These are phyloP conservation scores for Cryptosporidium ryanae DNA, from an alignment of 169 alveolate genomes.

Conservation along the genomic window DNA sequence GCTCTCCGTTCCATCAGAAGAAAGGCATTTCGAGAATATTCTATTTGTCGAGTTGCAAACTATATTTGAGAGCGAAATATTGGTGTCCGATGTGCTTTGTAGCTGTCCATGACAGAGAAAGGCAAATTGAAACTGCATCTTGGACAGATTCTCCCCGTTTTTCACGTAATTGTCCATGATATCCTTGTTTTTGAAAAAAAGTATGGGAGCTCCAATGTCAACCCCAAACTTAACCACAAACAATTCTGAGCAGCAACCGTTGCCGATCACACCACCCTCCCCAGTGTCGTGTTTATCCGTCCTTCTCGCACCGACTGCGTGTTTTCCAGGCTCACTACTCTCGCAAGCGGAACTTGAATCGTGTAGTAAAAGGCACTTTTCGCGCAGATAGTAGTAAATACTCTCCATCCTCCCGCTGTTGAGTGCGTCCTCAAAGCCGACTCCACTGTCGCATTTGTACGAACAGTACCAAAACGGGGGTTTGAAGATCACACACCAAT, in stretches of 20 bases:
- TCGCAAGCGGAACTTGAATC: neutral
- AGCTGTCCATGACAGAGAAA: constrained; percentile 60
- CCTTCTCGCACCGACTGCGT: too few relatives aligned
- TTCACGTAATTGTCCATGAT: neutral
- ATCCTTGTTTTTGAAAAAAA: constrained; percentile 9
- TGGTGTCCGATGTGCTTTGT: constrained; percentile 15
- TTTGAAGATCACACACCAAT: constrained; percentile 7
- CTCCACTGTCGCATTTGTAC: neutral
- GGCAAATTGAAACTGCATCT: constrained; percentile 18
- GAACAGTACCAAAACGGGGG: constrained; percentile 66
- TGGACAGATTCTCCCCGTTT: neutral
- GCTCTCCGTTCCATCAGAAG: constrained; percentile 21
- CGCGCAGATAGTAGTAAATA: neutral
- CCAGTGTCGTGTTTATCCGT: neutral
- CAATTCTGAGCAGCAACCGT: too few relatives aligned
- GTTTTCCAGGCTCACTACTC: neutral
- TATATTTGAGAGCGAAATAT: constrained; percentile 20
- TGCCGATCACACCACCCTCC: too few relatives aligned
- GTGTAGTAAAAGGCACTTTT: too few relatives aligned
- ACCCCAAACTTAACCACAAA: constrained; percentile 20
- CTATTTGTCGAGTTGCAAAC: constrained; percentile 21
- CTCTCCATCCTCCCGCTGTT: constrained; percentile 51
- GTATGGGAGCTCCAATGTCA: constrained; percentile 50
- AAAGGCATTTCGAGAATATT: constrained; percentile 34
- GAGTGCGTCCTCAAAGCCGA: neutral